Evolutionary conservation across 169 alveolate species (phyloP).

Genomic region (Theileria luwenshuni): DNA sequence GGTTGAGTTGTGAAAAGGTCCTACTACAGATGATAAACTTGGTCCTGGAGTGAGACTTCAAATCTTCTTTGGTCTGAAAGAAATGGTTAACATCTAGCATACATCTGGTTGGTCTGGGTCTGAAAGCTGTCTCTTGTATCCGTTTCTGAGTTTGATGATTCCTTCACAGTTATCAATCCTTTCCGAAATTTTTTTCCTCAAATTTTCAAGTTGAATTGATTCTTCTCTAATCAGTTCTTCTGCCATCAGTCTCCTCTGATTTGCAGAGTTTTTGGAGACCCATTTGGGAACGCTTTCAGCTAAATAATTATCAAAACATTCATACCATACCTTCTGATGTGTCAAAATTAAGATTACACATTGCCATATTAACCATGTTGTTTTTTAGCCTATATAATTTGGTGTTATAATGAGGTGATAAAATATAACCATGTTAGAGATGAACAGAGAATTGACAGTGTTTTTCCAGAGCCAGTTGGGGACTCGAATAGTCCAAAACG

Average conservation of each 20-base stretch:
- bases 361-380: slow-evolving; percentile 34
- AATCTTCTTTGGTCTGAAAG: not conserved
- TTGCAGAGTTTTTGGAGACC: slow-evolving; percentile 28
- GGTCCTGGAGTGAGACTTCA: slow-evolving; percentile 5
- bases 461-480: slow-evolving; percentile 97
- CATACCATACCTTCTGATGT: not conserved
- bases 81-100: not conserved
- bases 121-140: slow-evolving; percentile 7
- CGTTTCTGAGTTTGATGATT: not conserved
- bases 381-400: slow-evolving; percentile 33
- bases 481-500: slow-evolving; percentile 91
- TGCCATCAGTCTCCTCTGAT: slow-evolving; percentile 32
- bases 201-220: slow-evolving; percentile 16
- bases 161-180: slow-evolving; percentile 19
- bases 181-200: slow-evolving; percentile 18
- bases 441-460: slow-evolving; percentile 88
- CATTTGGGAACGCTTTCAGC: slow-evolving; percentile 42
- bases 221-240: slow-evolving; percentile 27
- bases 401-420: not conserved
- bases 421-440: slow-evolving; percentile 80
- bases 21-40: slow-evolving; percentile 86
- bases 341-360: slow-evolving; percentile 14
- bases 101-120: slow-evolving; percentile 3
- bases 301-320: not conserved
- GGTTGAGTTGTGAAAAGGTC: slow-evolving; percentile 89